Evolutionary conservation across 1,284 basidiomycete genomes (phyloP).

Genomic region (Rhodotorula sp.): DNA sequence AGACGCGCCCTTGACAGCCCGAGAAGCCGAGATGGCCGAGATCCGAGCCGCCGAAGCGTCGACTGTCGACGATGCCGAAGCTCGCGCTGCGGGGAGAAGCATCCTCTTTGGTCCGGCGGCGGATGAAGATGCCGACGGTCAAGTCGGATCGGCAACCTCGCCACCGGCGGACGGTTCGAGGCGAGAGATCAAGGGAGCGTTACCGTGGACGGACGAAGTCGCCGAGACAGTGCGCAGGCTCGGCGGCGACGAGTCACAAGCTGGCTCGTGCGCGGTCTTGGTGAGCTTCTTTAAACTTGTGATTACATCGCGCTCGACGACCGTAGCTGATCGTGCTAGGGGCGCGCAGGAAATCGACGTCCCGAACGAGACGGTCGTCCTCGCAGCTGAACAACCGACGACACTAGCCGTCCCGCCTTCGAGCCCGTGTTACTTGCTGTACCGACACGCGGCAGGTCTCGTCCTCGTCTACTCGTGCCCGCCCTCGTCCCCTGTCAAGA

Average conservation of each 20-base stretch:
- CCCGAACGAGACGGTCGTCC: conserved; percentile 22
- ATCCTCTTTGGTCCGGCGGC: conserved; percentile 13
- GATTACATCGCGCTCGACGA: too few species aligned
- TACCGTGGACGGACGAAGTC: conserved; percentile 30
- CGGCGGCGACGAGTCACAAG: background rate
- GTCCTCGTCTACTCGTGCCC: conserved; percentile 89
- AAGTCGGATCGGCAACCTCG: background rate
- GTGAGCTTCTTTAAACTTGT: background rate
- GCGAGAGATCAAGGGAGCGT: conserved; percentile 6
- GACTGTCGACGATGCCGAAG: background rate
- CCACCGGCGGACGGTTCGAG: background rate
- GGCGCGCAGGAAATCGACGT: conserved; percentile 28
- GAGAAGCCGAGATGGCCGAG: conserved; percentile 74
- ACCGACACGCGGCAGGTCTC: conserved; percentile 20
- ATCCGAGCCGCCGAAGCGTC: conserved; percentile 52
- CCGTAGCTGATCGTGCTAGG: background rate
- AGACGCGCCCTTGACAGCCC: conserved; percentile 72
- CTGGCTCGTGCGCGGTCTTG: background rate
- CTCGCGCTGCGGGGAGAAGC: conserved; percentile 4
- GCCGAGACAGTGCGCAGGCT: conserved; percentile 10
- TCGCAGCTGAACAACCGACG: conserved; percentile 18
- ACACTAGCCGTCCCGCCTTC: conserved; percentile 16
- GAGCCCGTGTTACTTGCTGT: conserved; percentile 30
- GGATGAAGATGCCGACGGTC: background rate
- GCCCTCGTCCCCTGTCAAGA: conserved; percentile 69